phyloP scores from a whole-genome alignment of 441 rosid species.

The Arabidopsis lyrata region DNA sequence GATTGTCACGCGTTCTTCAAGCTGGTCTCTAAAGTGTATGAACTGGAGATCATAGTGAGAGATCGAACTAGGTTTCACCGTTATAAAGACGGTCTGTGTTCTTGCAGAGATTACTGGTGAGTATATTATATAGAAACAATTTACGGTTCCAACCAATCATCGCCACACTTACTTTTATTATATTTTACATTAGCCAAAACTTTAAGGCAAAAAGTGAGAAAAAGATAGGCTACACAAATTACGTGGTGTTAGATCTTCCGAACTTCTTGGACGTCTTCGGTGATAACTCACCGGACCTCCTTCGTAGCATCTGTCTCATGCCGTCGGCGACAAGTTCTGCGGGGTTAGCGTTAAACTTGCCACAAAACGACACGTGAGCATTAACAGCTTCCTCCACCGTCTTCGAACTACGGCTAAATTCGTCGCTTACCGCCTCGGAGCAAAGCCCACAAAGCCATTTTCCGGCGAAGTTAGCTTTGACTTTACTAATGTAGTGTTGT shows the following conservation, averaged over 20 bases:
- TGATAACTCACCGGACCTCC: constrained; percentile 74
- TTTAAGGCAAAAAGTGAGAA: neutral
- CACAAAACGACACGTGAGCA: constrained; percentile 94
- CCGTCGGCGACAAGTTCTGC: constrained; percentile 94
- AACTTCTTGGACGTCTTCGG: constrained; percentile 71
- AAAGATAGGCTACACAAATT: constrained; percentile 35
- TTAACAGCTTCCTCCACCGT: constrained; percentile 83
- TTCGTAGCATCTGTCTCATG: constrained; percentile 93
- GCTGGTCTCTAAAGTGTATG: constrained; percentile 54
- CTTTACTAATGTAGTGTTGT: constrained; percentile 70
- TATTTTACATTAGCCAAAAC: constrained; percentile 15
- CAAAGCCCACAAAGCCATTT: constrained; percentile 98
- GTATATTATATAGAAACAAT: neutral
- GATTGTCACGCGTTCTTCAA: constrained; percentile 60
- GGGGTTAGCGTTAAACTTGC: constrained; percentile 82
- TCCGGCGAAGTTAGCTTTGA: constrained; percentile 81
- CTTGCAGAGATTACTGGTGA: constrained; percentile 68
- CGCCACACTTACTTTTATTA: neutral
- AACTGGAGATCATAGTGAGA: constrained; percentile 54
- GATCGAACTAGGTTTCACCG: constrained; percentile 64
- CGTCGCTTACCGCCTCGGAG: constrained; percentile 91
- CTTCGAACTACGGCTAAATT: constrained; percentile 55
- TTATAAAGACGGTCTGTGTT: constrained; percentile 54
- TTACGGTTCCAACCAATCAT: neutral
- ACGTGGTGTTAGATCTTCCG: constrained; percentile 65